Conservation (phyloP, 805 yeast genomes). For the Hanseniaspora lindneri region DNA sequence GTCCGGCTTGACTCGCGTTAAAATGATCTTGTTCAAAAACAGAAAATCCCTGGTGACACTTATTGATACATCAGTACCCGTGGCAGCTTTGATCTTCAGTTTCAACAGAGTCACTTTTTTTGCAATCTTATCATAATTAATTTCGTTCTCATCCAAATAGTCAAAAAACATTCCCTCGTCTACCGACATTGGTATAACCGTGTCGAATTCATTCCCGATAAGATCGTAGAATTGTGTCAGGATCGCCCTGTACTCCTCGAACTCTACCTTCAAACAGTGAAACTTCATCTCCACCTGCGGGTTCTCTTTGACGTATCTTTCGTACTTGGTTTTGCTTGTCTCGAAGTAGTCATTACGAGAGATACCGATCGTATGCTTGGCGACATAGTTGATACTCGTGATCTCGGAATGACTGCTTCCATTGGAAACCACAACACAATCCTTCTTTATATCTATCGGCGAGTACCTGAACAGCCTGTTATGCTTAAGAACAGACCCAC, state of each 20-base stretch:
- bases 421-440: conserved; percentile 53
- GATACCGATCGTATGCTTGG: conserved; percentile 61
- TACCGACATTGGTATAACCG: conserved; percentile 72
- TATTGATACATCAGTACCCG: conserved; percentile 67
- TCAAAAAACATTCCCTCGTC: conserved; percentile 64
- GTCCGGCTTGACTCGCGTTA: conserved; percentile 68
- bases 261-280: conserved; percentile 32
- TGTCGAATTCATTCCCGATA: conserved; percentile 31
- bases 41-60: conserved; percentile 36
- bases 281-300: conserved; percentile 42
- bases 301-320: conserved; percentile 36
- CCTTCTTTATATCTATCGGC: conserved; percentile 29
- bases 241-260: conserved; percentile 53
- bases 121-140: conserved; percentile 24
- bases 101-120: conserved; percentile 31
- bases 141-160: conserved; percentile 21
- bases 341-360: conserved; percentile 84
- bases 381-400: conserved; percentile 85
- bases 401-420: conserved; percentile 51
- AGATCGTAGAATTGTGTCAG: conserved; percentile 56
- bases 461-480: conserved; percentile 33
- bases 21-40: conserved; percentile 62
- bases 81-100: conserved; percentile 45
- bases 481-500: conserved; percentile 55
- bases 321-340: conserved; percentile 54